phyloP scores from a whole-genome alignment of 2,329 filamentous ascomycete genomes.

The Graphilbum sp. region DNA sequence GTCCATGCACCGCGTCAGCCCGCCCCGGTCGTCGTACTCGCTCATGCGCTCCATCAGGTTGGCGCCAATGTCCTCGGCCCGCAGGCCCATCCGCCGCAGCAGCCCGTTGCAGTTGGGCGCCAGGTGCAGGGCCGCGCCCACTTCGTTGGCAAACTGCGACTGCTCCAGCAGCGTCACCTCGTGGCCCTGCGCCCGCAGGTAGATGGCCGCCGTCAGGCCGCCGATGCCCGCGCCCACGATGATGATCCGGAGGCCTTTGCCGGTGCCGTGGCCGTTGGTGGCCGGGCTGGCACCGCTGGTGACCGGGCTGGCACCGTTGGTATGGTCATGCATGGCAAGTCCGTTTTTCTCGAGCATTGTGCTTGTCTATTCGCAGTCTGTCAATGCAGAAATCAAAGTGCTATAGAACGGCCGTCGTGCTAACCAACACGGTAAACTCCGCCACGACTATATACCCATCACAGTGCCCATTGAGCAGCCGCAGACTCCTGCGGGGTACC shows the following conservation, averaged over 20 bases:
- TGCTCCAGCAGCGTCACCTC: constrained; percentile 31
- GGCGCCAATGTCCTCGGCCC: constrained; percentile 21
- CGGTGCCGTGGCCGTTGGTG: too few relatives aligned
- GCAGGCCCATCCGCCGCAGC: constrained; percentile 24
- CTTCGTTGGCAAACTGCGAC: constrained; percentile 35
- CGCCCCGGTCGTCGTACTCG: constrained; percentile 8
- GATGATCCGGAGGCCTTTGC: constrained; percentile 2
- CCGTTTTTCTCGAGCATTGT: too few relatives aligned
- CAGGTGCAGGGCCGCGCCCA: constrained; percentile 37
- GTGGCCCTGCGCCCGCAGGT: constrained; percentile 34
- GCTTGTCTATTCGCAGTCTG: too few relatives aligned
- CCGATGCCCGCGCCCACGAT: constrained; percentile 26
- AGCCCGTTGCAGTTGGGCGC: constrained; percentile 44
- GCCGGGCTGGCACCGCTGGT: too few relatives aligned
- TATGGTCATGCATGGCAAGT: too few relatives aligned
- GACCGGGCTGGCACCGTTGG: too few relatives aligned
- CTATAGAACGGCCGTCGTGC: too few relatives aligned
- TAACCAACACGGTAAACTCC: too few relatives aligned
- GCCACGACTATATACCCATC: too few relatives aligned
- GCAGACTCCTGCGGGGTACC: too few relatives aligned
- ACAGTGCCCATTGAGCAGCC: too few relatives aligned
- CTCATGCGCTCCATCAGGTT: constrained; percentile 10
- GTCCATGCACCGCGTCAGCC: constrained; percentile 12
- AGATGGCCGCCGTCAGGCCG: constrained; percentile 34
- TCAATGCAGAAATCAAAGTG: too few relatives aligned